phyloP scores from a whole-genome alignment of 2,329 filamentous ascomycete species.

The Exophiala dermatitidis region DNA sequence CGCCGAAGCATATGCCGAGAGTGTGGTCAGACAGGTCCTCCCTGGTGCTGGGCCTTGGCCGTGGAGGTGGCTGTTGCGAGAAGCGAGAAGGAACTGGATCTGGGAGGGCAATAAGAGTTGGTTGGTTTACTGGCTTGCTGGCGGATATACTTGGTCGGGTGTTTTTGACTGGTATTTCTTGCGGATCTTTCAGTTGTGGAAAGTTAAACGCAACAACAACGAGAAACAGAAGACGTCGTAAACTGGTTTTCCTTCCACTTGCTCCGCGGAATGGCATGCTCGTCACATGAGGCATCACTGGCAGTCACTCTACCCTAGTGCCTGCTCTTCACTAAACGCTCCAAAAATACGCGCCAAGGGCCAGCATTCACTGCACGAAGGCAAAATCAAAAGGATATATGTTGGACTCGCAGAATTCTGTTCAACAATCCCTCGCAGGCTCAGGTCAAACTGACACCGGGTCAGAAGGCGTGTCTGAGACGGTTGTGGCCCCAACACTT shows the following conservation, averaged over 20 bases:
- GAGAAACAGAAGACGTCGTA: not conserved
- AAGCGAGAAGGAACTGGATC: conserved; percentile 22
- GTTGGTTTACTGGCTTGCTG: conserved; percentile 20
- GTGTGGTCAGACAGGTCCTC: conserved; percentile 22
- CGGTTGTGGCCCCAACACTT: not conserved
- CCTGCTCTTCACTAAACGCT: not conserved
- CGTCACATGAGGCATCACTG: no score
- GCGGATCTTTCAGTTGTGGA: conserved; percentile 16
- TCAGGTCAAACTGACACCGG: conserved; percentile 1
- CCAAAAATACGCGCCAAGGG: not conserved
- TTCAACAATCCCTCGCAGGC: not conserved
- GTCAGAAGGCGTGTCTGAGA: not conserved
- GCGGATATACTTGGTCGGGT: conserved; percentile 18
- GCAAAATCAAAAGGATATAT: not conserved
- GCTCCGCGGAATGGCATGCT: no score
- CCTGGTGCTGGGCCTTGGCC: conserved; percentile 23
- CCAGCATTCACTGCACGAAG: not conserved
- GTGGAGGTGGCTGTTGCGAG: conserved; percentile 22
- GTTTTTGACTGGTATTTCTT: conserved; percentile 20
- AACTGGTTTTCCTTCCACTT: not conserved
- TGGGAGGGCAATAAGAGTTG: conserved; percentile 22
- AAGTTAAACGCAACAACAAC: conserved; percentile 6
- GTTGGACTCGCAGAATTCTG: not conserved
- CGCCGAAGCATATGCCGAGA: conserved; percentile 19
- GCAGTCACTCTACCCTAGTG: no score